Evolutionary conservation across 1,284 basidiomycete genomes (phyloP).

Genomic region (Cryptococcus amylolentus): DNA sequence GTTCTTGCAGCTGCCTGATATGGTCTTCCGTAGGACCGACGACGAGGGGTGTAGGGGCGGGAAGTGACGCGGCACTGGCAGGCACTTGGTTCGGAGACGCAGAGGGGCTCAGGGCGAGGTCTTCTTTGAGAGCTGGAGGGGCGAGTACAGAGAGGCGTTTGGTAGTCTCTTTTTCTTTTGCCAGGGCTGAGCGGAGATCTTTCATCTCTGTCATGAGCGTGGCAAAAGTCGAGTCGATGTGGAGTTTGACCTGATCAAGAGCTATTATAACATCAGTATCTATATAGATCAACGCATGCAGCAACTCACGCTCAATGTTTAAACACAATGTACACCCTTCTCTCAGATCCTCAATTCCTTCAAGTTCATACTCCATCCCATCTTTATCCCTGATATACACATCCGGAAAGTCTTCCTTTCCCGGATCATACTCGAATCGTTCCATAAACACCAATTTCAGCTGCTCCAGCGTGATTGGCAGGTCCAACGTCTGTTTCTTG

Average conservation of each 20-base stretch:
- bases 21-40: constrained; percentile 4
- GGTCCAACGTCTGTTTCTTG: constrained; percentile 76
- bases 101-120: constrained; percentile 10
- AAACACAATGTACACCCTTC: constrained; percentile 82
- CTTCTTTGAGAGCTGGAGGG: constrained; percentile 31
- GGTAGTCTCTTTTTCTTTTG: constrained; percentile 52
- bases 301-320: constrained; percentile 87
- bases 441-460: constrained; percentile 78
- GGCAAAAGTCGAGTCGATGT: constrained; percentile 87
- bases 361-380: constrained; percentile 91
- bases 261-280: constrained; percentile 57
- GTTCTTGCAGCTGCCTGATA: constrained; percentile 68
- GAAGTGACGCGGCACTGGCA: constrained; percentile 1
- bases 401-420: constrained; percentile 88
- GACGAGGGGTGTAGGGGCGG: background rate
- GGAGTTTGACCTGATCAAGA: constrained; percentile 96
- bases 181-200: constrained; percentile 68
- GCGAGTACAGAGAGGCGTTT: constrained; percentile 49
- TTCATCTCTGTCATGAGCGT: constrained; percentile 85
- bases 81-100: constrained; percentile 7
- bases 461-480: constrained; percentile 53
- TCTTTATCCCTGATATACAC: constrained; percentile 92
- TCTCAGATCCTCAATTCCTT: constrained; percentile 89
- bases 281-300: too few species aligned
- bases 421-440: constrained; percentile 89